Base-by-base conservation (phyloP, 768 basidiomycete species). In the Wakefieldia striispora region DNA sequence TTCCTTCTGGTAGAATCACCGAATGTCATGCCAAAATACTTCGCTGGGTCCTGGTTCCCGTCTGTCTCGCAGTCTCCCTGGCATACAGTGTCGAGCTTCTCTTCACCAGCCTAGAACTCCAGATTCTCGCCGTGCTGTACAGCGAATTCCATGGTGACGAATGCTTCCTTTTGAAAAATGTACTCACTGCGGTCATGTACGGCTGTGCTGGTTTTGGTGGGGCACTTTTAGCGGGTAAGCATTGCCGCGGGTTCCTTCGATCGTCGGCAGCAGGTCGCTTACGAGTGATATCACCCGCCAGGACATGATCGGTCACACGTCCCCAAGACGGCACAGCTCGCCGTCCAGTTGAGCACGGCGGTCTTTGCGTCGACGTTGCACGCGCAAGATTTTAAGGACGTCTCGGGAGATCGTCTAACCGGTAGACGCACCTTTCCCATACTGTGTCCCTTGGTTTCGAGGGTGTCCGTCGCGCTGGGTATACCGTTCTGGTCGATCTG, bases 371-470 rank as follows among this genome's bases (percentile, higher is more conserved):
- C 68, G 9, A 74, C 72, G 8, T 52, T 71, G 19, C 57, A 61
- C 23, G 57, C 57, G 3, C 62, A 68, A 52, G 64, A 69, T 41
- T 69, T 69, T 31, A 63, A 67, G 20, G 77, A 78, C 46, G 57
- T 69, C 8, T 61, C 64, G 20, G 75, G 77, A 4, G 78, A 77
- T 48, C 52, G 53, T 3, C 43, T 59, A 1, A 58, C 58, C 4
- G 72, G 70, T 7, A 59, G 76, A 36, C 45, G 54, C 7, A 77
- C 76, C 0, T 56, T 79, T 9, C 75, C 74, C 7, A 74, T 78
- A 40, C 56, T 64, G 13, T 62, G 63, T 6, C 77, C 77, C 1
- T 41, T 54, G 4, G 20, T 37, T 5, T 47, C 63, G 2, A 43
- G 66, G 31, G 4, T 55, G 11, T 63, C 56, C n/a, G 36, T 57